Evolutionary conservation across 352 stramenopile genomes (phyloP), one percentile per base, ranked within the genome.

Genomic region (Globisporangium abappressorium): DNA sequence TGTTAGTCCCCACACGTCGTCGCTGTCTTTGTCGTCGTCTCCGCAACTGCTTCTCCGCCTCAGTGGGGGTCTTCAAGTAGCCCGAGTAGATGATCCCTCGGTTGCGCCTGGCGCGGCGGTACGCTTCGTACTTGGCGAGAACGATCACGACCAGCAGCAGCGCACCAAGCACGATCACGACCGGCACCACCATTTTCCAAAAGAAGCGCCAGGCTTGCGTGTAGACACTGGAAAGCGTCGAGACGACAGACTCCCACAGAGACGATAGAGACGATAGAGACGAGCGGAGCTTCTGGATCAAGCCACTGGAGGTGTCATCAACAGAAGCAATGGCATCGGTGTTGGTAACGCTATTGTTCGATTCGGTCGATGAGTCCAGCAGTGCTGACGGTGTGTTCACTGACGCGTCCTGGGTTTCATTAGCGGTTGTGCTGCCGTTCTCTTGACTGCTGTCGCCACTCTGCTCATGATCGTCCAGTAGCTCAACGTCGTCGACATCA

Each of bases 31-130:
- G 43, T 51, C 30, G 55, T 8, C 55, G 55, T 11, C 55, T 34
- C 5, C 54, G 30, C 30, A 47, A 33, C 36, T 38, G 33, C 9
- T 43, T 46, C 20, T 62, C 56, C 49, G 64, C 11, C 58, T 33
- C 18, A 36, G 8, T 62, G 11, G 53, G 54, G 1, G 54, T 56
- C 28, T 68, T 62, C 15, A 68, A 15, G 54, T 68, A 68, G 5
- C 36, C 26, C 22, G 63, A 68, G 63, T 62, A 68, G 18, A 68
- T 47, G 36, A 68, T 33, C 20, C 63, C 53, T 9, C 22, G 28
- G 6, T 15, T 30, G 26, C 63, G 54, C 15, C 28, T 57, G 22
- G 49, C 26, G 14, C 34, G 26, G 6, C 43, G 63, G 7, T 56
- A 43, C 38, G 33, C 26, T 18, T 62, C 22, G 63, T 34, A 46